Conservation (phyloP, 2,329 filamentous ascomycete genomes). For the Colletotrichum tanaceti region DNA sequence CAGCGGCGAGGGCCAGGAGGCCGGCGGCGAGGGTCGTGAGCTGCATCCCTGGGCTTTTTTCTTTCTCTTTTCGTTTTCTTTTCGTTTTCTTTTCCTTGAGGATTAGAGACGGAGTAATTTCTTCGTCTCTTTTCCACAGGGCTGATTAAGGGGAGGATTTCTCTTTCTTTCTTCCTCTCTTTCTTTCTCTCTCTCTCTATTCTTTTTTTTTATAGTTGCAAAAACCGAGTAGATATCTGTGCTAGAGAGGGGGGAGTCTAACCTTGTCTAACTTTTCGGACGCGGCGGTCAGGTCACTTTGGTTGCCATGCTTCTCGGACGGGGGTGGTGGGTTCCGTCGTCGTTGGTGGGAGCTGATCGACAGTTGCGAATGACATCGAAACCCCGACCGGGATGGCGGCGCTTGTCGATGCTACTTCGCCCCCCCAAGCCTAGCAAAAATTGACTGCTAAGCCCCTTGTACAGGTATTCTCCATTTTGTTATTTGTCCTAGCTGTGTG, state of each 20-base stretch:
- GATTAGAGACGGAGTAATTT: too few relatives aligned
- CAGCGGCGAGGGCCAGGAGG: slow-evolving; percentile 27
- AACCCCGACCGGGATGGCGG: background rate
- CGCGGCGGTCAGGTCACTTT: background rate
- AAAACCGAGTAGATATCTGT: too few relatives aligned
- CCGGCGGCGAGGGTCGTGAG: slow-evolving; percentile 14
- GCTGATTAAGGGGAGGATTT: too few relatives aligned
- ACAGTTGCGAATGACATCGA: background rate
- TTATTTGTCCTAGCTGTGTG: too few relatives aligned
- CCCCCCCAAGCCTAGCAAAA: background rate
- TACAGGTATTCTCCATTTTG: too few relatives aligned
- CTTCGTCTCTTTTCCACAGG: too few relatives aligned
- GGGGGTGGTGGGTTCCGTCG: background rate
- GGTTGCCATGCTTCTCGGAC: too few relatives aligned
- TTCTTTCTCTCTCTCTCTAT: too few relatives aligned
- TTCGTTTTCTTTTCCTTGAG: too few relatives aligned
- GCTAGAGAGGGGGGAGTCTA: background rate
- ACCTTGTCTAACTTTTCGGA: background rate
- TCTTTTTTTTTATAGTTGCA: too few relatives aligned
- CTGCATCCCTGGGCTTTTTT: slow-evolving; percentile 12
- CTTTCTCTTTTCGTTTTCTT: too few relatives aligned
- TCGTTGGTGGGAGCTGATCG: slow-evolving; percentile 3
- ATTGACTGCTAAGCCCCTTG: background rate
- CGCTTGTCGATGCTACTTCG: background rate
- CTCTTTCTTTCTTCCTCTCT: too few relatives aligned